Evolutionary conservation across 371 early-diverging fungal species (phyloP), one percentile per base, ranked within the genome.

Genomic region (Mucor plumbeus): DNA sequence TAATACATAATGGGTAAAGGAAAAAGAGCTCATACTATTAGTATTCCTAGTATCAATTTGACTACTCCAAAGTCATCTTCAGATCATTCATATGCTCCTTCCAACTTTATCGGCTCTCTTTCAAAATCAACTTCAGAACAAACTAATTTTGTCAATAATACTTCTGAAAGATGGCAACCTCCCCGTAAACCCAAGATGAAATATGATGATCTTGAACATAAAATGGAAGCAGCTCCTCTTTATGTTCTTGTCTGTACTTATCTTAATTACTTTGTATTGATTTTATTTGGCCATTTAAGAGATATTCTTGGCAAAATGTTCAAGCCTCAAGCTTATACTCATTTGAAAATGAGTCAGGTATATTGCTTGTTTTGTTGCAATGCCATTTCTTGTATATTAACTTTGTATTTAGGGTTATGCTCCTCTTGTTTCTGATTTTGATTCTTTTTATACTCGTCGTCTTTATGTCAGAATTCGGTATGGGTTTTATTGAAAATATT

Each of bases 401-500:
- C 8, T 26, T 3, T 26, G 21, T 11, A 38, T 38, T 1, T 35
- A 90, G 91, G 94, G 95, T 40, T 90, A 91, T 82, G 96, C 98
- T 41, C 94, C 99, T 69, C 73, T 97, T 72, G 90, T 94, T 63
- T 90, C 95, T 60, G 96, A 96, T 74, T 95, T 99, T 87, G 96
- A 99, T 72, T 96, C 95, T 71, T 97, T 99, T 83, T 99, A 96
- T 86, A 94, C 93, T 58, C 88, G 99, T 63, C 90, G 97, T 65
- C 81, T 99, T 57, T 99, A 99, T 80, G 80, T 87, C 60, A 91
- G 99, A 61, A 97, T 99, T 72, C 88, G 84, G 84, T 84, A 81
- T 47, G 14, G n/a, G 38, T 19, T 59, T 43, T 36, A 15, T 67
- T 5, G 36, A 44, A 59, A 53, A 11, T 21, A 19, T 21, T 21